phyloP scores from a whole-genome alignment of 2,329 filamentous ascomycete species.

The Spiromastix sp. region DNA sequence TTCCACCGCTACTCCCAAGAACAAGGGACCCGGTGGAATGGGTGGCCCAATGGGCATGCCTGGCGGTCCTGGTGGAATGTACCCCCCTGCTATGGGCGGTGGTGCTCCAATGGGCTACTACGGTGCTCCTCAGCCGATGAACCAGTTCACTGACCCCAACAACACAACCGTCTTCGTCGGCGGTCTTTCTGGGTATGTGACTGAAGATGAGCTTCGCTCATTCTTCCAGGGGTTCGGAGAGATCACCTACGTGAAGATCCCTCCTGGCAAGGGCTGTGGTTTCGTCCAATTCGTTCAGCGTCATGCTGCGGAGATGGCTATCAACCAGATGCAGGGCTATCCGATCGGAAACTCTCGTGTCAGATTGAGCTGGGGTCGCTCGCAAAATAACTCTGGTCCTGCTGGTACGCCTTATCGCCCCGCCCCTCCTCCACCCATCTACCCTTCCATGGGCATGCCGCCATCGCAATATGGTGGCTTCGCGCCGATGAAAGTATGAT shows the following conservation, averaged over 20 bases:
- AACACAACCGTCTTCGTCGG: slow-evolving; percentile 99
- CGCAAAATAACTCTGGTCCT: slow-evolving; percentile 95
- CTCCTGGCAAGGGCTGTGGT: slow-evolving; percentile 95
- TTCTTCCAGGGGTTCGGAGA: slow-evolving; percentile 99
- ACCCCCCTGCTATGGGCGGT: slow-evolving; percentile 53
- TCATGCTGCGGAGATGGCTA: slow-evolving; percentile 98
- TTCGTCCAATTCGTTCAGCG: slow-evolving; percentile 99
- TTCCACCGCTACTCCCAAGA: slow-evolving; percentile 95
- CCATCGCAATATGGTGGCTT: slow-evolving; percentile 52
- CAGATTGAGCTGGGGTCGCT: slow-evolving; percentile 92
- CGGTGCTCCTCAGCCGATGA: slow-evolving; percentile 73
- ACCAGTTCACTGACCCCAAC: slow-evolving; percentile 99
- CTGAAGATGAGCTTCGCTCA: slow-evolving; percentile 96
- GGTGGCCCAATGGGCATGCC: slow-evolving; percentile 43
- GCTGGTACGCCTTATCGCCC: slow-evolving; percentile 95
- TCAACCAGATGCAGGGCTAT: slow-evolving; percentile 99
- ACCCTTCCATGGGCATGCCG: slow-evolving; percentile 59
- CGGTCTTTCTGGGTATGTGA: slow-evolving; percentile 93
- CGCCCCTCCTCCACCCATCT: slow-evolving; percentile 70
- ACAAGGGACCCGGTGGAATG: slow-evolving; percentile 51
- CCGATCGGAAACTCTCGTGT: slow-evolving; percentile 98
- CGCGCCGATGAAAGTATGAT: slow-evolving; percentile 54
- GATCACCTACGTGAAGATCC: slow-evolving; percentile 99
- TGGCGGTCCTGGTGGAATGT: slow-evolving; percentile 48
- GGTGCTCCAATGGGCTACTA: slow-evolving; percentile 57